Conservation (phyloP, 805 yeast genomes). For the Jamesozyma jinghongensis region DNA sequence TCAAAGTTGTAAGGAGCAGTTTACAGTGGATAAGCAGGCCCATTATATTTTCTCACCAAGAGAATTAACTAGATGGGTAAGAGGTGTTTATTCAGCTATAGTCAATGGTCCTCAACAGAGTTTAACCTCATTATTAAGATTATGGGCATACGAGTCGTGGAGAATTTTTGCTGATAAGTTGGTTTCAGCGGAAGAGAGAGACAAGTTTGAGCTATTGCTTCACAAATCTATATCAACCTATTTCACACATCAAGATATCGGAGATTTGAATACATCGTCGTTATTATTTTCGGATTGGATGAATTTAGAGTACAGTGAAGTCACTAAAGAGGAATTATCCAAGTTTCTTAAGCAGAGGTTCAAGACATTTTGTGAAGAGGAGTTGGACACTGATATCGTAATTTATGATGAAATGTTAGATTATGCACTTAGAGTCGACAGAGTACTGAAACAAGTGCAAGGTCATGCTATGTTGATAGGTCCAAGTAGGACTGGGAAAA, state of each 20-base stretch:
- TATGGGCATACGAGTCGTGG: constrained; percentile 77
- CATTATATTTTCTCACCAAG: constrained; percentile 83
- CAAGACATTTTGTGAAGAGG: constrained; percentile 70
- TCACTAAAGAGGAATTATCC: constrained; percentile 38
- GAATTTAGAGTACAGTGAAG: constrained; percentile 51
- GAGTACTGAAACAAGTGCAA: constrained; percentile 75
- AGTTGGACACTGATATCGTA: constrained; percentile 48
- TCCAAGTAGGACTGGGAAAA: constrained; percentile 71
- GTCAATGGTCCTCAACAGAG: constrained; percentile 30
- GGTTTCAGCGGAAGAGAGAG: constrained; percentile 37
- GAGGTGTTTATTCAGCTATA: constrained; percentile 57
- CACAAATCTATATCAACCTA: constrained; percentile 25
- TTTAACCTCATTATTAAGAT: constrained; percentile 41
- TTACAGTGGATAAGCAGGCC: constrained; percentile 34
- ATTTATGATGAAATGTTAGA: constrained; percentile 64
- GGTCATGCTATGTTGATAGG: constrained; percentile 88
- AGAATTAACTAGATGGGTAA: constrained; percentile 79
- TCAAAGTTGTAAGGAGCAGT: constrained; percentile 32
- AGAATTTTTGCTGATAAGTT: constrained; percentile 72
- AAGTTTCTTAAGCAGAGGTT: constrained; percentile 56
- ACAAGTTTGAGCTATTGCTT: constrained; percentile 39
- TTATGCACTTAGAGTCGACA: constrained; percentile 67
- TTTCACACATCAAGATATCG: constrained; percentile 42
- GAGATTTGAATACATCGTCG: constrained; percentile 37
- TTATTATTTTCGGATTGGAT: constrained; percentile 71